Evolutionary conservation across 2,329 filamentous ascomycete species (phyloP).

Genomic region (Xylariaceae sp.): DNA sequence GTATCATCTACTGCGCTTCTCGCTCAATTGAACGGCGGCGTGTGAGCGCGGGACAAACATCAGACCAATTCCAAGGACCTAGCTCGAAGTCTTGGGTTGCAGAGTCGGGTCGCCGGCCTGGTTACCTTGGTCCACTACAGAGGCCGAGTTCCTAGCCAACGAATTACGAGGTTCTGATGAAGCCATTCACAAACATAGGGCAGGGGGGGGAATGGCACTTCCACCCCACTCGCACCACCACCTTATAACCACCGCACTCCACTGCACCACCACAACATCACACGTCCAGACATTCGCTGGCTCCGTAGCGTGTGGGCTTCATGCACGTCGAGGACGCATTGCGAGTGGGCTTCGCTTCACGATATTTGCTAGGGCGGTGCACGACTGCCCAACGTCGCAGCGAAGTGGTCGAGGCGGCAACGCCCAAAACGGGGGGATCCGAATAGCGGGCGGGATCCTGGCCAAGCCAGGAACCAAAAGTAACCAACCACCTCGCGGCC

Average conservation of each 20-base stretch:
- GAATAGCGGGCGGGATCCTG: conserved; percentile 11
- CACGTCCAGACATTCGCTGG: neutral
- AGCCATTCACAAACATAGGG: neutral
- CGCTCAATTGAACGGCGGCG: no score
- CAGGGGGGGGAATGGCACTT: neutral
- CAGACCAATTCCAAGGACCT: no score
- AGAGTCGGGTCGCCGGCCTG: neutral
- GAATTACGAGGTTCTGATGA: neutral
- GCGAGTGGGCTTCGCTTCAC: no score
- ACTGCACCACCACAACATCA: conserved; percentile 6
- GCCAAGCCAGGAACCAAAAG: conserved; percentile 18
- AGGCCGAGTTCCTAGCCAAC: neutral
- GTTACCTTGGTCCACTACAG: neutral
- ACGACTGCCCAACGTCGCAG: conserved; percentile 28
- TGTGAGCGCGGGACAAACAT: no score
- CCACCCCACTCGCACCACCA: neutral
- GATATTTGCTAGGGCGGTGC: conserved; percentile 20
- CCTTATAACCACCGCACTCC: conserved; percentile 8
- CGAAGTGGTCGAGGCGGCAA: conserved; percentile 17
- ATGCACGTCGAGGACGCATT: neutral
- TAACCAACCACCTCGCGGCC: conserved; percentile 11
- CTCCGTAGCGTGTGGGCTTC: neutral
- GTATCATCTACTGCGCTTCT: no score
- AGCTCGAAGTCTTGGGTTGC: neutral
- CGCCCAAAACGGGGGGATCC: conserved; percentile 24